Percentiles rank a stretch among this genome's conserved stretches.
Conservation (phyloP, 495 filamentous ascomycete species). For the Aspergillus leporis region DNA sequence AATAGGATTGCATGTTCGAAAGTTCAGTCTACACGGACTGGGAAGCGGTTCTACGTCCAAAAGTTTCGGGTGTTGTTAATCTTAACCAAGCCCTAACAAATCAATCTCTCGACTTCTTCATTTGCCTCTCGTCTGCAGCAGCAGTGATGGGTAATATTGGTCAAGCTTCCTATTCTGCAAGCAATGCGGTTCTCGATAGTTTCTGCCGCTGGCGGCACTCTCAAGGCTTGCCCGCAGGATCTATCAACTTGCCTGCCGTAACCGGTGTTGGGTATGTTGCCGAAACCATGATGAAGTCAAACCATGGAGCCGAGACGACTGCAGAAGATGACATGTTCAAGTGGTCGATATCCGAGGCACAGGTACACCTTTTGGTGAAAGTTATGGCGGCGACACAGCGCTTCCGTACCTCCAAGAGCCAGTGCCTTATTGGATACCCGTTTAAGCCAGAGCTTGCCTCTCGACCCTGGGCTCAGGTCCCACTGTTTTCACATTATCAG, state of each 20-base stretch:
- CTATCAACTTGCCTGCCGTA: neutral
- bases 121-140: neutral
- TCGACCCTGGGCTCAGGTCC: too few relatives aligned
- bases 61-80: neutral
- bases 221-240: neutral
- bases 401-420: too few relatives aligned
- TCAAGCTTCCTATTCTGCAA: neutral
- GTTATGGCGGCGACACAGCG: too few relatives aligned
- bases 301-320: neutral
- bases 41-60: neutral
- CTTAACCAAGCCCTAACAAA: neutral
- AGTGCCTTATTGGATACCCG: too few relatives aligned
- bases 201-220: neutral
- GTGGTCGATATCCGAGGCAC: neutral
- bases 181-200: neutral
- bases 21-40: too few relatives aligned
- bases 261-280: neutral
- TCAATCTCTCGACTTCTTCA: neutral
- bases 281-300: neutral
- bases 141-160: neutral
- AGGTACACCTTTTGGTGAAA: too few relatives aligned
- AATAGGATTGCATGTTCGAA: too few relatives aligned
- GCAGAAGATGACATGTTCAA: neutral
- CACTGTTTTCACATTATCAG: too few relatives aligned
- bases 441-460: too few relatives aligned